Conservation (phyloP, 495 filamentous ascomycete genomes). For the Neurospora sp. region DNA sequence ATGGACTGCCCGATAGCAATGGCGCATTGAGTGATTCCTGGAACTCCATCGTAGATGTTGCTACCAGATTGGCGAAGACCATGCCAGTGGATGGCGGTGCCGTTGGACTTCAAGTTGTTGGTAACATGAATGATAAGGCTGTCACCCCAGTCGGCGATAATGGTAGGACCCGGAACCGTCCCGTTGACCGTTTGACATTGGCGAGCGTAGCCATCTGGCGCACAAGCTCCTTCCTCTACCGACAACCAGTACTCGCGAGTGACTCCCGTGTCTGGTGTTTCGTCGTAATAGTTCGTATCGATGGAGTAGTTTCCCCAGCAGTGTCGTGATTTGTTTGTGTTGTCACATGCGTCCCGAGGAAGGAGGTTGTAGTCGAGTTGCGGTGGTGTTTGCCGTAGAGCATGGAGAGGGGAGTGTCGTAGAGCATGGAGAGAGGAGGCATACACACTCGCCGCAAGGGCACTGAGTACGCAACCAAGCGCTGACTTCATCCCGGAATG, state of each 20-base stretch:
- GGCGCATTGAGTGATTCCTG: constrained; percentile 22
- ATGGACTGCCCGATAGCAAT: constrained; percentile 19
- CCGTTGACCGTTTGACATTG: constrained; percentile 46
- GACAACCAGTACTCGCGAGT: constrained; percentile 18
- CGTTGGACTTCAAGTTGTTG: constrained; percentile 12
- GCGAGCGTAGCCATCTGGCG: constrained; percentile 43
- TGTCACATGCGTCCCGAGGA: neutral
- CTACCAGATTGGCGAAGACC: constrained; percentile 20
- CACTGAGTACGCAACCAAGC: neutral
- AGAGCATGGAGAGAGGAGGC: neutral
- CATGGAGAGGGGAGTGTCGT: neutral
- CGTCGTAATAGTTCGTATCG: constrained; percentile 18
- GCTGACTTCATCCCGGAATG: neutral
- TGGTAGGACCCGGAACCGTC: constrained; percentile 45
- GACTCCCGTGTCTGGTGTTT: constrained; percentile 1
- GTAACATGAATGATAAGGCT: constrained; percentile 28
- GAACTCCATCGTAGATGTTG: constrained; percentile 23
- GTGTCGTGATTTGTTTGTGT: constrained; percentile 9
- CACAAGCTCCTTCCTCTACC: constrained; percentile 13
- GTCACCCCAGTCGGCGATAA: constrained; percentile 42
- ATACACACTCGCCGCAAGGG: neutral
- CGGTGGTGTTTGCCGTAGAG: neutral
- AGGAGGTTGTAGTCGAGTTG: neutral
- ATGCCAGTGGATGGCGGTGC: constrained; percentile 27
- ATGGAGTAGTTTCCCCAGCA: constrained; percentile 16